Evolutionary conservation across 441 rosid species (phyloP).

Genomic region (Lepidium campestre): DNA sequence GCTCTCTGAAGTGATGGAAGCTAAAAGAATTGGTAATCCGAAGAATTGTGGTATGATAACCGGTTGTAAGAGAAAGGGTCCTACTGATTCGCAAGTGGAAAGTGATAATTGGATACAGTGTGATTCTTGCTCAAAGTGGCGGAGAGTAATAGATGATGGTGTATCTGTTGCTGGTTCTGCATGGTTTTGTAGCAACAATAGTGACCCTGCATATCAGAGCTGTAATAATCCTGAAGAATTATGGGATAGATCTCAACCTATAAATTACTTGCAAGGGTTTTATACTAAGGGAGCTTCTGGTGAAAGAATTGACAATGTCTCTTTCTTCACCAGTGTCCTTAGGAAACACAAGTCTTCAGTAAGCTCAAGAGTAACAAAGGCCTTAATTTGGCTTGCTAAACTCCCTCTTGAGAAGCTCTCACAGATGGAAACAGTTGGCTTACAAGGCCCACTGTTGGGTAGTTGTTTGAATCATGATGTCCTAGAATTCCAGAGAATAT

Average conservation of each 20-base stretch:
- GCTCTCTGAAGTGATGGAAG: constrained; percentile 30
- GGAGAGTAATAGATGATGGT: constrained; percentile 49
- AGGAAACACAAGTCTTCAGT: constrained; percentile 54
- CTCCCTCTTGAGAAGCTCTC: constrained; percentile 67
- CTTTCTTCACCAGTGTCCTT: constrained; percentile 68
- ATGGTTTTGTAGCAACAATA: constrained; percentile 97
- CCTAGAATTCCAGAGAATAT: constrained; percentile 51
- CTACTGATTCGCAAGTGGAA: constrained; percentile 27
- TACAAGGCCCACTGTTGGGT: constrained; percentile 57
- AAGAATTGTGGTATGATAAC: constrained; percentile 35
- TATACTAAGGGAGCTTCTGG: constrained; percentile 56
- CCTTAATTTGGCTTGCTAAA: constrained; percentile 74
- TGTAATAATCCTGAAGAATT: constrained; percentile 76
- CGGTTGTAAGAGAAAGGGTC: constrained; percentile 32
- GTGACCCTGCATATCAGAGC: constrained; percentile 54
- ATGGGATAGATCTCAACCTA: constrained; percentile 52
- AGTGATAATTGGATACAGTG: constrained; percentile 90
- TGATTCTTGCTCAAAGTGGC: constrained; percentile 91
- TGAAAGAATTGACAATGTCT: constrained; percentile 56
- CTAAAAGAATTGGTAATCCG: constrained; percentile 26
- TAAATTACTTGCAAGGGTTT: constrained; percentile 76
- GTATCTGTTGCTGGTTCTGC: constrained; percentile 47
- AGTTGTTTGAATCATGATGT: constrained; percentile 37
- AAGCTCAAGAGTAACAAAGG: constrained; percentile 52
- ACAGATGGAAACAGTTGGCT: constrained; percentile 80